These are phyloP conservation scores for Solanum okadae DNA, from an alignment of 257 asterid genomes.

Conservation along the genomic window DNA sequence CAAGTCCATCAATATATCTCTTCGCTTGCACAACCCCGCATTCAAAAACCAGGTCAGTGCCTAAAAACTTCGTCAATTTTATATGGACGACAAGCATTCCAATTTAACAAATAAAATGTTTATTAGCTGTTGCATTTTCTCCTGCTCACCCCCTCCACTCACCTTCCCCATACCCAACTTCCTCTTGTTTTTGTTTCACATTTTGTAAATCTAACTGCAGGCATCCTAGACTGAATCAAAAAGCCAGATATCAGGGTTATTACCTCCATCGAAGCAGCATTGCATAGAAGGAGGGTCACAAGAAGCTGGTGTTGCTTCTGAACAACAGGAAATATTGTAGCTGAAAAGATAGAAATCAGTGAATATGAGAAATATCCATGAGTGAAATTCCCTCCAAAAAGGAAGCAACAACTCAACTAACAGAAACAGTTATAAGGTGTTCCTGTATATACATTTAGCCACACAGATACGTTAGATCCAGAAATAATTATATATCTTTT, in stretches of 20 bases:
- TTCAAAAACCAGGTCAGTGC: background rate
- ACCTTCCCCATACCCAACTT: background rate
- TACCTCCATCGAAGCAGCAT: conserved; percentile 98
- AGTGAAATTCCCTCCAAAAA: background rate
- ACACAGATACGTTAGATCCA: background rate
- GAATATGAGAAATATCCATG: background rate
- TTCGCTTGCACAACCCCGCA: background rate
- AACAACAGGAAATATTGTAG: conserved; percentile 82
- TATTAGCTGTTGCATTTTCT: background rate
- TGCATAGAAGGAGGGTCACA: conserved; percentile 85
- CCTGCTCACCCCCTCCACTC: background rate
- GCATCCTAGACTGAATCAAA: background rate
- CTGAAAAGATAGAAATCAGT: conserved; percentile 31
- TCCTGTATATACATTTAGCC: background rate
- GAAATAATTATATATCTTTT: background rate
- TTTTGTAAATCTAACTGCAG: background rate
- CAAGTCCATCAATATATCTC: background rate
- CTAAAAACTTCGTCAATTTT: background rate
- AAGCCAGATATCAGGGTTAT: background rate
- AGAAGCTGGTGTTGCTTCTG: conserved; percentile 99
- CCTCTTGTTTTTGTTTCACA: background rate
- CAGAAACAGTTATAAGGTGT: background rate
- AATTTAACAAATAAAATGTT: background rate
- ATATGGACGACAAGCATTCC: background rate
- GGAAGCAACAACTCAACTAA: background rate